A percentile compares a stretch with the other conserved stretches of the same genome.
Evolutionary conservation across 768 basidiomycete species (phyloP).

Genomic region (Rhizopogon sp.): DNA sequence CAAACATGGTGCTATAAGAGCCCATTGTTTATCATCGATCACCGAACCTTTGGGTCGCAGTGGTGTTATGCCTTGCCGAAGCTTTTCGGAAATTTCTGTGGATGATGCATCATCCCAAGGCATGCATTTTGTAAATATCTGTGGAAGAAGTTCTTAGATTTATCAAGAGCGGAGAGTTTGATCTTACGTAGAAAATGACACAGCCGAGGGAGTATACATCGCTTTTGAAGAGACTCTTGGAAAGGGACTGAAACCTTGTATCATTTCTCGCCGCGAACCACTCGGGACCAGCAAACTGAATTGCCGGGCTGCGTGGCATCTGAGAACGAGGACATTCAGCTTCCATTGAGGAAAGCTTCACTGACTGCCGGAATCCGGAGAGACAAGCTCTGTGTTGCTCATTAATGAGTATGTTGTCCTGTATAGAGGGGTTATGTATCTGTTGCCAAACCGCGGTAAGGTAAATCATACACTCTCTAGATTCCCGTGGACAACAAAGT

Average conservation of each 20-base stretch:
- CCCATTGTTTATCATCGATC: neutral
- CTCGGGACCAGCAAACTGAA: neutral
- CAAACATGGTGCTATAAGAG: neutral
- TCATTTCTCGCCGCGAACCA: neutral
- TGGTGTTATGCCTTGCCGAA: neutral
- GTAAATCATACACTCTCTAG: neutral
- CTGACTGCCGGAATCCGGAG: neutral
- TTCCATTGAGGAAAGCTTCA: neutral
- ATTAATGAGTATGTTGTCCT: neutral
- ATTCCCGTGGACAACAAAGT: neutral
- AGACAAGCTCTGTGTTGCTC: neutral
- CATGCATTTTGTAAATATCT: neutral
- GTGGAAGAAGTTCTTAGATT: neutral
- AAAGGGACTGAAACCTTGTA: neutral
- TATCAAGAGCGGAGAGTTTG: neutral
- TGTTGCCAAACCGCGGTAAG: too few relatives aligned
- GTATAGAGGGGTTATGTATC: neutral
- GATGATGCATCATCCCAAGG: neutral
- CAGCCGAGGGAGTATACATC: neutral
- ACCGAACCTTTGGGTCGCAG: neutral
- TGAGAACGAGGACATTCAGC: neutral
- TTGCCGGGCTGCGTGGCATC: neutral
- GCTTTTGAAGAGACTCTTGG: neutral
- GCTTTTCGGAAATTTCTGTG: neutral
- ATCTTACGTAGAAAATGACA: neutral